phyloP scores from a whole-genome alignment of 192 early-diverging fungal genomes.

The Thoreauomyces humboldtii region DNA sequence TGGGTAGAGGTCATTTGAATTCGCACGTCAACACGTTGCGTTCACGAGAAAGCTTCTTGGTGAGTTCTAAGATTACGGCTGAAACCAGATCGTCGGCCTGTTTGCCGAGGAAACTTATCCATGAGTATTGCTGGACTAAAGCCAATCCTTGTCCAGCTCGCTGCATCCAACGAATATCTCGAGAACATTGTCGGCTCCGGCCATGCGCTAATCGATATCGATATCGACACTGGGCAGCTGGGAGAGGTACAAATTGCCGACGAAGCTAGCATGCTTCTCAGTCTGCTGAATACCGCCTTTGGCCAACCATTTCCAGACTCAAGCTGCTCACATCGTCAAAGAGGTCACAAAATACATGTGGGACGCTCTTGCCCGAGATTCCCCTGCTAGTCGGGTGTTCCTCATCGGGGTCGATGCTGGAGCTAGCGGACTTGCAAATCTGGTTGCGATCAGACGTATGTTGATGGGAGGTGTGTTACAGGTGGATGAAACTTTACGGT shows the following conservation, averaged over 20 bases:
- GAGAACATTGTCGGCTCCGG: neutral
- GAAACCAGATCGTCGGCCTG: too few relatives aligned
- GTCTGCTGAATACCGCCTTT: neutral
- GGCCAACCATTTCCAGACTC: slow-evolving; percentile 2
- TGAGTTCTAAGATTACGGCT: too few relatives aligned
- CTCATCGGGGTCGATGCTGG: slow-evolving; percentile 13
- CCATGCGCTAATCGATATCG: slow-evolving; percentile 24
- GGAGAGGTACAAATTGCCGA: neutral
- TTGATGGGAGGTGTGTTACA: neutral
- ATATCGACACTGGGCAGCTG: neutral
- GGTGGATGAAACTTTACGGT: neutral
- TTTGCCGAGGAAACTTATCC: too few relatives aligned
- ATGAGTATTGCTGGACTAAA: too few relatives aligned
- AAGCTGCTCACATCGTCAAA: slow-evolving; percentile 2
- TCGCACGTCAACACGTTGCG: neutral
- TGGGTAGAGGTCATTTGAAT: neutral
- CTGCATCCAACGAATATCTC: slow-evolving; percentile 2
- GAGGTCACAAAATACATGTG: slow-evolving; percentile 22
- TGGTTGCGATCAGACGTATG: slow-evolving; percentile 9
- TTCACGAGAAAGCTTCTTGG: neutral
- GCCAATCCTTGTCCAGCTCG: too few relatives aligned
- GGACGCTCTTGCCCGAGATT: slow-evolving; percentile 8
- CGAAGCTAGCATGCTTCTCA: neutral
- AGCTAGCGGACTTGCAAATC: slow-evolving; percentile 4
- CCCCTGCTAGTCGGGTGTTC: neutral